These are phyloP conservation scores for Pythium chondricola DNA, from an alignment of 352 stramenopile species.

Conservation along the genomic window DNA sequence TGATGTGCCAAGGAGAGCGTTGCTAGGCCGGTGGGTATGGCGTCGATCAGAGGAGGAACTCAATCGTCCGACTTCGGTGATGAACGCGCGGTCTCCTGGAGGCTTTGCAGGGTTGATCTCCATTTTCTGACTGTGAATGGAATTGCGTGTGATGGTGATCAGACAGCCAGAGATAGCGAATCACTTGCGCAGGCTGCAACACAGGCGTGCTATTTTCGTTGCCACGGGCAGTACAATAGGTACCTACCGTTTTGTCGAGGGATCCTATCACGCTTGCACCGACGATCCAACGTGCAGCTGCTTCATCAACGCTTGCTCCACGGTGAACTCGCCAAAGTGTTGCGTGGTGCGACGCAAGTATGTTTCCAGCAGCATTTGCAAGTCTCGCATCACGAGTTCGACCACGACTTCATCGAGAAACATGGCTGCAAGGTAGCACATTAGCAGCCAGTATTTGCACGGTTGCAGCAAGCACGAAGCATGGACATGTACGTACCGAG, in stretches of 20 bases:
- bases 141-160: no score
- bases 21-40: not conserved
- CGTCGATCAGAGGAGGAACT: slow-evolving; percentile 2
- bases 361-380: slow-evolving; percentile 55
- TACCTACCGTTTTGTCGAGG: no score
- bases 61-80: slow-evolving; percentile 3
- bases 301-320: slow-evolving; percentile 40
- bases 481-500: slow-evolving; percentile 27
- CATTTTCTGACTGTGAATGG: no score
- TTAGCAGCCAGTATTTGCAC: not conserved
- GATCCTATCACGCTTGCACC: no score
- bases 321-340: slow-evolving; percentile 54
- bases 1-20: not conserved
- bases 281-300: slow-evolving; percentile 22
- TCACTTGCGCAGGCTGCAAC: no score
- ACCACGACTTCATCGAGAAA: slow-evolving; percentile 80
- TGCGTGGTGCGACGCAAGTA: slow-evolving; percentile 55
- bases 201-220: no score
- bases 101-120: no score
- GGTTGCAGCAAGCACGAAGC: not conserved
- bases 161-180: no score
- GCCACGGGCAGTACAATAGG: no score
- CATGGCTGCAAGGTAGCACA: slow-evolving; percentile 23
- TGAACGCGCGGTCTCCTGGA: slow-evolving; percentile 2
- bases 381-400: slow-evolving; percentile 70